These are phyloP conservation scores for Wallacemonas sp. DNA, from an alignment of 208 protist genomes.

Conservation along the genomic window DNA sequence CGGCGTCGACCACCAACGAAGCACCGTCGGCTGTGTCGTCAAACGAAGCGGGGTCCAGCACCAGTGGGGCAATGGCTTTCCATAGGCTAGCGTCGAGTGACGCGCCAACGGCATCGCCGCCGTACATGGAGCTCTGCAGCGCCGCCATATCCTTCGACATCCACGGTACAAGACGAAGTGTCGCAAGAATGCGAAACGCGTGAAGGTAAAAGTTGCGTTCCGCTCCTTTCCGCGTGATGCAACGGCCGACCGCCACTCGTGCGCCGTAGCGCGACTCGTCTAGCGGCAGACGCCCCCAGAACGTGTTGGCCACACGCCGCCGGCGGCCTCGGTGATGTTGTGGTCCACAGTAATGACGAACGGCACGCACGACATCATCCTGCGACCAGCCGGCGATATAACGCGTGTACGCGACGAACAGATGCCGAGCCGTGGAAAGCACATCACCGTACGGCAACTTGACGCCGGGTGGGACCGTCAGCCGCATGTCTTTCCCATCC, in stretches of 20 bases:
- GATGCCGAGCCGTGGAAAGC: neutral
- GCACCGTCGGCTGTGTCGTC: neutral
- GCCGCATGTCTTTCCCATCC: conserved; percentile 9
- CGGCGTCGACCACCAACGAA: neutral
- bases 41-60: neutral
- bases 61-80: neutral
- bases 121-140: conserved; percentile 20
- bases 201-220: conserved; percentile 61
- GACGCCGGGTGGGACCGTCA: neutral
- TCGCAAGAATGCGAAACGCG: conserved; percentile 46
- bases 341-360: conserved; percentile 49
- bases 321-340: conserved; percentile 28
- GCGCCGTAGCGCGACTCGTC: conserved; percentile 27
- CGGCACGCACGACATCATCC: neutral
- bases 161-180: conserved; percentile 40
- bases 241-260: conserved; percentile 55
- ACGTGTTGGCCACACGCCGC: conserved; percentile 46
- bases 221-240: conserved; percentile 38
- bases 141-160: conserved; percentile 10
- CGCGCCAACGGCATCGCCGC: neutral
- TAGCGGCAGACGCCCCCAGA: conserved; percentile 70
- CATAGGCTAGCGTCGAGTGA: neutral
- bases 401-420: conserved; percentile 28
- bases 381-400: conserved; percentile 9
- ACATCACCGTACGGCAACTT: neutral